Conservation (phyloP, 257 asterid species). For the Przewalskia tangutica region DNA sequence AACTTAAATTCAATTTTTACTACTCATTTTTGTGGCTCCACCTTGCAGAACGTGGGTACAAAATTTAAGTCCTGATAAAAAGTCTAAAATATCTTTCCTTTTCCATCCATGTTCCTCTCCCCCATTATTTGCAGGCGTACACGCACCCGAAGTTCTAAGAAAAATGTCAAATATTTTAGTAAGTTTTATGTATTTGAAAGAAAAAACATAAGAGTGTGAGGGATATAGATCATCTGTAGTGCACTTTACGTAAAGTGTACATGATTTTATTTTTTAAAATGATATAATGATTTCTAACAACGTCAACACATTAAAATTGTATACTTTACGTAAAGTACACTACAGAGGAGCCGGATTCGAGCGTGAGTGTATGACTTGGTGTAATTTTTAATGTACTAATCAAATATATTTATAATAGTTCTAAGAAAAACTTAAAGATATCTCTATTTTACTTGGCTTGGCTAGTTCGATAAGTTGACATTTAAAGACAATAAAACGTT, state of each 20-base stretch:
- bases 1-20: not conserved
- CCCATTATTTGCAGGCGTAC: not conserved
- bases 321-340: no score
- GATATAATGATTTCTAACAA: no score
- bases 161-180: not conserved
- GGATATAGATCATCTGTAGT: no score
- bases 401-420: not conserved
- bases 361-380: no score
- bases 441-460: not conserved
- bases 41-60: not conserved
- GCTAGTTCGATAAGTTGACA: not conserved
- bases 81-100: not conserved
- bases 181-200: not conserved
- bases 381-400: not conserved
- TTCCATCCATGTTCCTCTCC: not conserved
- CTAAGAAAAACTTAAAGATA: not conserved
- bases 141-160: not conserved
- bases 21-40: not conserved
- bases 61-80: not conserved
- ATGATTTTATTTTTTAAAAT: no score
- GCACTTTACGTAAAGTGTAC: no score
- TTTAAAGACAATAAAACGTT: not conserved
- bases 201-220: not conserved
- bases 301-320: no score
- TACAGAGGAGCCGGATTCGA: no score